Conservation (phyloP, 192 early-diverging fungal genomes). For the Hyaloraphidium curvatum region DNA sequence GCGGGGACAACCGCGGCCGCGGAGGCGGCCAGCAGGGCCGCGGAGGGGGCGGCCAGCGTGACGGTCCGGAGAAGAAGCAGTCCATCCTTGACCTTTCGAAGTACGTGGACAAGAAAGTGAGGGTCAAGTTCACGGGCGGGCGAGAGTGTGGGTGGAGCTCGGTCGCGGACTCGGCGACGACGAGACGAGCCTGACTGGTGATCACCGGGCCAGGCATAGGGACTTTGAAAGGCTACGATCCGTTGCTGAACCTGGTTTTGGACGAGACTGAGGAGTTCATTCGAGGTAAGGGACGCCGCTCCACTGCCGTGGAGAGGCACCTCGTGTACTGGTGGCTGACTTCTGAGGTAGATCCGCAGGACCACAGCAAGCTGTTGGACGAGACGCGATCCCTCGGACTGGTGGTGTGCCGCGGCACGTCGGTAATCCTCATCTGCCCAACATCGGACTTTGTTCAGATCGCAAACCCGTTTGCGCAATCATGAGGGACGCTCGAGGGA, state of each 20-base stretch:
- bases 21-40: conserved; percentile 31
- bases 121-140: conserved; percentile 82
- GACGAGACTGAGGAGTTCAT: conserved; percentile 76
- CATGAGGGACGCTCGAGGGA: neutral
- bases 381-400: conserved; percentile 59
- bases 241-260: conserved; percentile 78
- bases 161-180: neutral
- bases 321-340: too few species aligned
- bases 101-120: conserved; percentile 80
- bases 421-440: conserved; percentile 78
- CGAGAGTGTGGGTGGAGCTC: conserved; percentile 57
- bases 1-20: conserved; percentile 23
- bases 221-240: conserved; percentile 80
- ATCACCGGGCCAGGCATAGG: conserved; percentile 47
- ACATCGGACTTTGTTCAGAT: conserved; percentile 79
- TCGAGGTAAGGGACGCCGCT: conserved; percentile 26
- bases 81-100: conserved; percentile 82
- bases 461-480: conserved; percentile 66
- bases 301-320: neutral
- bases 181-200: neutral
- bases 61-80: conserved; percentile 16
- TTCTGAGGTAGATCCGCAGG: neutral
- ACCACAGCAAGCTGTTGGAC: conserved; percentile 10
- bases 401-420: conserved; percentile 72
- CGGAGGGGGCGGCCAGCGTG: conserved; percentile 20